phyloP scores from a whole-genome alignment of 2,329 filamentous ascomycete genomes.

The Aureobasidium sp. region DNA sequence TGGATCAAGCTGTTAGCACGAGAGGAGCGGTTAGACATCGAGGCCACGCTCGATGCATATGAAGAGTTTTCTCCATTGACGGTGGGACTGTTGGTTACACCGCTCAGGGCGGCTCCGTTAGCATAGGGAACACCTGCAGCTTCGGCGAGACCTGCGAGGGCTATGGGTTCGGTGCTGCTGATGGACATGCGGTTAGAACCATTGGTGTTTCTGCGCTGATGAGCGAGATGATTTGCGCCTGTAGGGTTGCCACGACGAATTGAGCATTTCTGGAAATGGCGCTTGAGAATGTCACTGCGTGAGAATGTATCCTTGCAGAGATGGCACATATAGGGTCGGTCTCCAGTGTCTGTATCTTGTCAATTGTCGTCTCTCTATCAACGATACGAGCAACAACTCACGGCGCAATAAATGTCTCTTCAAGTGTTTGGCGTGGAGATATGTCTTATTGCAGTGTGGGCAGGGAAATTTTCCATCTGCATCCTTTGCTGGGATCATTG shows the following conservation, averaged over 20 bases:
- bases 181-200: constrained; percentile 27
- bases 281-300: constrained; percentile 94
- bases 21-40: constrained; percentile 40
- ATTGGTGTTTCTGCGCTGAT: constrained; percentile 46
- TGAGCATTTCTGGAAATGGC: constrained; percentile 98
- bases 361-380: constrained; percentile 21
- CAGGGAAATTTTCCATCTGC: constrained; percentile 97
- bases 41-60: constrained; percentile 31
- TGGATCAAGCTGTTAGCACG: constrained; percentile 42
- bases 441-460: constrained; percentile 96
- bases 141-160: constrained; percentile 28
- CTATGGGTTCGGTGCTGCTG: constrained; percentile 29
- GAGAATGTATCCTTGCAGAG: constrained; percentile 97
- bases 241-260: constrained; percentile 93
- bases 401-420: constrained; percentile 93
- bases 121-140: constrained; percentile 24
- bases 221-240: constrained; percentile 86
- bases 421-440: constrained; percentile 92
- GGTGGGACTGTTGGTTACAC: constrained; percentile 26
- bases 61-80: constrained; percentile 26
- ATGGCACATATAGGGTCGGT: constrained; percentile 96
- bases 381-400: constrained; percentile 49
- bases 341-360: constrained; percentile 70
- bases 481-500: constrained; percentile 85
- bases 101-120: constrained; percentile 19